phyloP scores from a whole-genome alignment of 2,329 filamentous ascomycete species.

The Aspergillus sp. region DNA sequence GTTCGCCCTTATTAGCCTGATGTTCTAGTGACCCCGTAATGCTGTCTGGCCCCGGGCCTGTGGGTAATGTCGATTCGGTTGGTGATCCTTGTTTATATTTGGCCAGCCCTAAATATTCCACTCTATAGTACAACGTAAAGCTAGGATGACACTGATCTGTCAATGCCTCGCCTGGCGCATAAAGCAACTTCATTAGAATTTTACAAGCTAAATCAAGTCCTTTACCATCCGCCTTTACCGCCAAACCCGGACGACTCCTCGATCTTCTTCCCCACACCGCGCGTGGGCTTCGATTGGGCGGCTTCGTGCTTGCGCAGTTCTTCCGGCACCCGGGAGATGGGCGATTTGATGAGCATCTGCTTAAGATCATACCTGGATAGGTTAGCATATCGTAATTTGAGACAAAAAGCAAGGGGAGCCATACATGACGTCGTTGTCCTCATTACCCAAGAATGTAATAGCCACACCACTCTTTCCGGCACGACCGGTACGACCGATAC shows the following conservation, averaged over 20 bases:
- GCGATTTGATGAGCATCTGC: constrained; percentile 91
- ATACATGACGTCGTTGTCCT: constrained; percentile 84
- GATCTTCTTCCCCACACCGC: constrained; percentile 47
- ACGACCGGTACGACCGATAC: constrained; percentile 94
- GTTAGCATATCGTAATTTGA: constrained; percentile 15
- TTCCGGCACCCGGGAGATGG: constrained; percentile 84
- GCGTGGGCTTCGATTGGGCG: constrained; percentile 76
- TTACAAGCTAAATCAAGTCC: neutral
- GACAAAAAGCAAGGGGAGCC: constrained; percentile 20
- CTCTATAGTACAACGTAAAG: neutral
- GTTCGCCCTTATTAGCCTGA: neutral
- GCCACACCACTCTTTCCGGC: constrained; percentile 95
- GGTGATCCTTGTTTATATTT: constrained; percentile 1
- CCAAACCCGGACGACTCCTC: constrained; percentile 42
- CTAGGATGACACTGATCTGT: neutral
- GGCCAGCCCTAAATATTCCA: constrained; percentile 5
- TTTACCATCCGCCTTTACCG: constrained; percentile 37
- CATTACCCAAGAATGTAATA: constrained; percentile 89
- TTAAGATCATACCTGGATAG: constrained; percentile 71
- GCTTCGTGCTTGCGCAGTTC: constrained; percentile 86
- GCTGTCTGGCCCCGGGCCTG: neutral
- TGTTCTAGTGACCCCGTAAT: neutral
- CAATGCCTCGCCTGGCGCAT: neutral
- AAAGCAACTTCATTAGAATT: neutral
- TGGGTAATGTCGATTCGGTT: neutral